These are phyloP conservation scores for Actinidia chinensis DNA, from an alignment of 179 eudicot genomes.

Conservation along the genomic window DNA sequence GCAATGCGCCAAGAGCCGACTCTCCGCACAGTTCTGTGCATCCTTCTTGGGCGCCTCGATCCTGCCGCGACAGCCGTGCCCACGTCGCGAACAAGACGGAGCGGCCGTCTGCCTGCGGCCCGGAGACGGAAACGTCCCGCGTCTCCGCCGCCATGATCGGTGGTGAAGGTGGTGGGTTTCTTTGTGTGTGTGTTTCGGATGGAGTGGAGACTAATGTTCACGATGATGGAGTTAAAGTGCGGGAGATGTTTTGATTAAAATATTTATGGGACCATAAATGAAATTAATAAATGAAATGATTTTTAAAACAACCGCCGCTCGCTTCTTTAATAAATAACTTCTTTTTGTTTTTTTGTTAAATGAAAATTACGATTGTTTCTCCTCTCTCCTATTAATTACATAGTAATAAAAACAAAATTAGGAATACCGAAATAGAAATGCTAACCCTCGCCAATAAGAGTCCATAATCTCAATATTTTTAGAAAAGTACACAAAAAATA, in stretches of 20 bases:
- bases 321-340: too few relatives aligned
- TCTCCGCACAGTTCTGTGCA: slow-evolving; percentile 37
- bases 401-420: too few relatives aligned
- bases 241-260: not conserved
- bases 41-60: slow-evolving; percentile 39
- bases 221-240: not conserved
- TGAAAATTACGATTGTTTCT: too few relatives aligned
- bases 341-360: too few relatives aligned
- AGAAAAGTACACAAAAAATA: too few relatives aligned
- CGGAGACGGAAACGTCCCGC: slow-evolving; percentile 14
- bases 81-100: slow-evolving; percentile 33
- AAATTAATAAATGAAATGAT: too few relatives aligned
- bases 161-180: not conserved
- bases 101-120: slow-evolving; percentile 21
- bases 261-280: not conserved
- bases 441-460: too few relatives aligned
- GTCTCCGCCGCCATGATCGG: slow-evolving; percentile 33
- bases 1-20: slow-evolving; percentile 34
- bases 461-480: too few relatives aligned
- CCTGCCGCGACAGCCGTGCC: slow-evolving; percentile 26
- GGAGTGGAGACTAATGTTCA: not conserved
- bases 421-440: too few relatives aligned
- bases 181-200: not conserved
- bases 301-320: too few relatives aligned
- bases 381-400: too few relatives aligned